Evolutionary conservation across 208 protist genomes (phyloP).

Genomic region (Trypanosoma mega): DNA sequence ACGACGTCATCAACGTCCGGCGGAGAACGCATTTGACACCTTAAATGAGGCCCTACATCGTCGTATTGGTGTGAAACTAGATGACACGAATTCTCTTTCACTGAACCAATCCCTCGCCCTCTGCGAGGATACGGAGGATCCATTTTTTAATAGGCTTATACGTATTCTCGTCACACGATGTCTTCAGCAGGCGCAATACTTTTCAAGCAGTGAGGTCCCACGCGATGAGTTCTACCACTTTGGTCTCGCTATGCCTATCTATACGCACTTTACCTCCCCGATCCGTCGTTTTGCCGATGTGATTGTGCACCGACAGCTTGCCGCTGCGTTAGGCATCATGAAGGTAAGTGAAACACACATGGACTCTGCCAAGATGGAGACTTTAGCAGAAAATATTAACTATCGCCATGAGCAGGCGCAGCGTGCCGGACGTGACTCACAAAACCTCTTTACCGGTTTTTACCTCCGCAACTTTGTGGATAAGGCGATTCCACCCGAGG

Average conservation of each 20-base stretch:
- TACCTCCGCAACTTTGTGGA: constrained; percentile 83
- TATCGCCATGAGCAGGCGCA: constrained; percentile 92
- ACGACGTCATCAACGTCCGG: constrained; percentile 88
- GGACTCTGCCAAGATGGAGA: constrained; percentile 71
- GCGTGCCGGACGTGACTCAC: constrained; percentile 87
- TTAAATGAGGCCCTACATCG: constrained; percentile 78
- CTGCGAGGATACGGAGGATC: constrained; percentile 71
- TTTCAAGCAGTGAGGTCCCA: constrained; percentile 79
- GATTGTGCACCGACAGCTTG: constrained; percentile 92
- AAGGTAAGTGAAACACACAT: constrained; percentile 53
- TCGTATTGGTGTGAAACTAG: constrained; percentile 60
- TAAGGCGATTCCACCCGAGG: constrained; percentile 73
- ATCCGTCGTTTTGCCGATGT: constrained; percentile 95
- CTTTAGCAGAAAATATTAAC: constrained; percentile 86
- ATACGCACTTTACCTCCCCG: constrained; percentile 96
- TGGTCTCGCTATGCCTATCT: constrained; percentile 93
- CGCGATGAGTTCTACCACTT: constrained; percentile 92
- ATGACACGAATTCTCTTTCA: constrained; percentile 79
- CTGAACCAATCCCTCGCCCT: constrained; percentile 86
- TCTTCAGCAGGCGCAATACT: constrained; percentile 94
- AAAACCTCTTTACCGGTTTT: constrained; percentile 92
- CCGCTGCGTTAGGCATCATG: constrained; percentile 74
- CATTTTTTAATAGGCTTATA: constrained; percentile 92
- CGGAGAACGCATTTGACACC: constrained; percentile 76
- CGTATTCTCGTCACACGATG: constrained; percentile 91